Evolutionary conservation across 495 filamentous ascomycete genomes (phyloP).

Genomic region (Aspergillus haitiensis): DNA sequence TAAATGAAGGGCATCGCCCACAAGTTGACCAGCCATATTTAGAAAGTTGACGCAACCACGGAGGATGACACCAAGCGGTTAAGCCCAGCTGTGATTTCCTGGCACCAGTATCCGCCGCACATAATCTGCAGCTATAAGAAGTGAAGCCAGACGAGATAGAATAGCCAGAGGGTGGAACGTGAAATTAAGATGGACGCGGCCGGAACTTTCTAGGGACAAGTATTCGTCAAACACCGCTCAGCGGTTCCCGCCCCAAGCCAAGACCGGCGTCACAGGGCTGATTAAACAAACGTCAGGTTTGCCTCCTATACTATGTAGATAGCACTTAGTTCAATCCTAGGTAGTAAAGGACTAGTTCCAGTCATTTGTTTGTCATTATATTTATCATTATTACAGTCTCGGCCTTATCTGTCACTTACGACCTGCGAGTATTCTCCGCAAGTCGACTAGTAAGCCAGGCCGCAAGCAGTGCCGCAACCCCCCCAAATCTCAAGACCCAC

Average conservation of each 20-base stretch:
- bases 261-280: slow-evolving; percentile 16
- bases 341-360: no score
- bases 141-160: slow-evolving; percentile 12
- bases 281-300: not conserved
- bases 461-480: slow-evolving; percentile 72
- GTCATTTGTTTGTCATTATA: not conserved
- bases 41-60: slow-evolving; percentile 27
- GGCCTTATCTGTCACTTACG: not conserved
- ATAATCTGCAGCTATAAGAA: slow-evolving; percentile 32
- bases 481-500: slow-evolving; percentile 80
- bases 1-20: slow-evolving; percentile 40
- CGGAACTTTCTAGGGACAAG: slow-evolving; percentile 10
- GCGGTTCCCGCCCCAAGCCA: slow-evolving; percentile 15
- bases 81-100: slow-evolving; percentile 35
- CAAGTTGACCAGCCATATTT: slow-evolving; percentile 43
- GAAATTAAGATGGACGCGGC: slow-evolving; percentile 8
- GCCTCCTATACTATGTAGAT: no score
- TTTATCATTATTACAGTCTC: not conserved
- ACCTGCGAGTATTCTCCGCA: slow-evolving; percentile 33
- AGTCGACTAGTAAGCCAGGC: slow-evolving; percentile 61
- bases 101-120: slow-evolving; percentile 32
- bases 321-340: no score
- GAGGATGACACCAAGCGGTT: slow-evolving; percentile 35
- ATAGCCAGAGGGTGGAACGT: not conserved
- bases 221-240: slow-evolving; percentile 7